Conservation (phyloP, 371 early-diverging fungal genomes). For the Circinella umbellata region DNA sequence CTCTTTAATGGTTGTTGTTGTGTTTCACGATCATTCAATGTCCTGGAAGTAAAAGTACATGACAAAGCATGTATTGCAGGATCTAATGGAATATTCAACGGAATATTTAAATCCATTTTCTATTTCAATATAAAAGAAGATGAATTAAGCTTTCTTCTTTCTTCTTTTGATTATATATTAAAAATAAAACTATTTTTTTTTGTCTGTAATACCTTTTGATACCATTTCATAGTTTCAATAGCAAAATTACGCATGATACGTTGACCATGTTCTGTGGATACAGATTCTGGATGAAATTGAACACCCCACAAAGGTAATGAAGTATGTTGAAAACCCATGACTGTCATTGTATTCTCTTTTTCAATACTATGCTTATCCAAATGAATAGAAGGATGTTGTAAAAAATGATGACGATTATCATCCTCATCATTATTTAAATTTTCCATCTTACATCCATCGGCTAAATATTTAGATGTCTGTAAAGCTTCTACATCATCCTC, state of each 20-base stretch:
- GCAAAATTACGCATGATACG: slow-evolving; percentile 79
- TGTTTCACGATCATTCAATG: background rate
- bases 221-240: slow-evolving; percentile 51
- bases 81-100: background rate
- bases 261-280: slow-evolving; percentile 81
- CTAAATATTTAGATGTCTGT: slow-evolving; percentile 32
- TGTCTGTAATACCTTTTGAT: slow-evolving; percentile 19
- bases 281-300: slow-evolving; percentile 97
- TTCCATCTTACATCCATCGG: slow-evolving; percentile 20
- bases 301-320: slow-evolving; percentile 85
- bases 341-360: background rate
- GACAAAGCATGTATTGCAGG: background rate
- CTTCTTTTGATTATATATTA: too few relatives aligned
- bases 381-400: slow-evolving; percentile 22
- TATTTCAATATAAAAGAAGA: background rate
- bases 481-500: slow-evolving; percentile 51
- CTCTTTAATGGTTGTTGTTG: background rate
- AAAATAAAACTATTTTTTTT: too few relatives aligned
- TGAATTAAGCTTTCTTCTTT: too few relatives aligned
- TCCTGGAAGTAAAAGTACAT: background rate
- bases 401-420: slow-evolving; percentile 27
- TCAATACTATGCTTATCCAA: background rate
- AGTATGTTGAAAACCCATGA: slow-evolving; percentile 87
- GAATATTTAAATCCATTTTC: background rate
- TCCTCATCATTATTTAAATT: background rate